These are phyloP conservation scores for Lycium barbarum DNA, from an alignment of 257 asterid genomes.

Conservation along the genomic window DNA sequence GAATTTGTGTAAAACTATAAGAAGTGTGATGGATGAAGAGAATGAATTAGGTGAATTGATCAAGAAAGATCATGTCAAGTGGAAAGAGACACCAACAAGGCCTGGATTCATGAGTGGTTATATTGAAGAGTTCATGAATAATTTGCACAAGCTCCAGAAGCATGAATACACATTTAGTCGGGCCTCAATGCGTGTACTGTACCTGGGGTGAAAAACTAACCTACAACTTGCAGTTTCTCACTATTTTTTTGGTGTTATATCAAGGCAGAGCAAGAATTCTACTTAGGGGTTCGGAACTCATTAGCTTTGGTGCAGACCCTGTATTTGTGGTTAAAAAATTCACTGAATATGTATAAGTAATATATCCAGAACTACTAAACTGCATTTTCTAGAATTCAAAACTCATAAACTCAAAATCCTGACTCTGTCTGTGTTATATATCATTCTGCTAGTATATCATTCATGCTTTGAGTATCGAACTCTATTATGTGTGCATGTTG, in stretches of 20 bases:
- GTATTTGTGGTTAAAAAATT: background rate
- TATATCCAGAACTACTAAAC: no score
- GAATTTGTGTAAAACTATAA: conserved; percentile 62
- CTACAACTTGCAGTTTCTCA: no score
- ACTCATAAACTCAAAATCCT: background rate
- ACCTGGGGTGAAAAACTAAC: no score
- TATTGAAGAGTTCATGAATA: conserved; percentile 54
- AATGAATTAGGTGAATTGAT: conserved; percentile 55
- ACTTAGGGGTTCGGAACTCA: background rate
- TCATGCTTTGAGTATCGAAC: background rate
- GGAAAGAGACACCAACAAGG: conserved; percentile 52
- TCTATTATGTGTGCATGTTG: background rate
- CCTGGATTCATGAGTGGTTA: conserved; percentile 56
- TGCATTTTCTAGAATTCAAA: no score
- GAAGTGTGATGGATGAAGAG: conserved; percentile 57
- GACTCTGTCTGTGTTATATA: background rate
- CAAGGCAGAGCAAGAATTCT: background rate
- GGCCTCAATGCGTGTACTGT: no score
- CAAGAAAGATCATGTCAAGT: conserved; percentile 57
- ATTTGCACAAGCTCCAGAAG: conserved; percentile 49
- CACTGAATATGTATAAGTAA: no score
- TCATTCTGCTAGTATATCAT: background rate
- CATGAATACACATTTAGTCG: no score
- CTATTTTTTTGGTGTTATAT: no score
- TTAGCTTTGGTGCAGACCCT: accelerated